Base-by-base conservation (phyloP, 805 yeast genomes). In the Saturnispora sekii region DNA sequence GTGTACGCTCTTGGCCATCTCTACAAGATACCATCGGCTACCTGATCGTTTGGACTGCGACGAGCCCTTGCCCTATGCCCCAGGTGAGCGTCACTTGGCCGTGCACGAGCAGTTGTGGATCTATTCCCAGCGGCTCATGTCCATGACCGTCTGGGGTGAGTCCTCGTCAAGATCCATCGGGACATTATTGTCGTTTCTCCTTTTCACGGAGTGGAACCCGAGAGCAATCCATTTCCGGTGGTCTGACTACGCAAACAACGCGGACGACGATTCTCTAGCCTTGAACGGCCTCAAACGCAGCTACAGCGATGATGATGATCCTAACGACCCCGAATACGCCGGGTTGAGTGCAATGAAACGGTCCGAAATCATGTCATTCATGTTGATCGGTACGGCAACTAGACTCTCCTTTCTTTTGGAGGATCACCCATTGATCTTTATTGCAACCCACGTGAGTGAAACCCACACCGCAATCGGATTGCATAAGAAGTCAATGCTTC, bases 151-250 rank as follows among this genome's bases (percentile, higher is more conserved):
- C 5, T 88, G 96, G 96, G 96, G 95, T 1, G 96, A 86, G 58
- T 93, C 95, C 0, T 80, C 85, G 47, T 84, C 93, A 6, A 67
- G 96, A 50, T 81, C 93, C 0, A 75, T 88, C 3, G 96, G 96
- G 1, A 86, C 96, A 0, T 80, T 88, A 5, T 71, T 84, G 48
- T 89, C 96, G 1, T 85, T 89, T 57, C 63, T 89, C 41, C 66
- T 89, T 14, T 81, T 86, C 53, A 84, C 96, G 0, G 97, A 90
- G 61, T 89, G 97, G 97, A 87, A 88, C 54, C 96, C 96, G 3
- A 68, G 96, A 44, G 95, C 96, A 3, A 87, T 88, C 48, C 96
- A 88, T 61, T 82, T 88, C 81, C 66, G 87, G 51, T 77, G 90
- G 84, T 65, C 79, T 1, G 95, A 89, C 62, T 84, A 86, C 63